phyloP scores from a whole-genome alignment of 2,329 filamentous ascomycete genomes.

The Penicillium sp. region DNA sequence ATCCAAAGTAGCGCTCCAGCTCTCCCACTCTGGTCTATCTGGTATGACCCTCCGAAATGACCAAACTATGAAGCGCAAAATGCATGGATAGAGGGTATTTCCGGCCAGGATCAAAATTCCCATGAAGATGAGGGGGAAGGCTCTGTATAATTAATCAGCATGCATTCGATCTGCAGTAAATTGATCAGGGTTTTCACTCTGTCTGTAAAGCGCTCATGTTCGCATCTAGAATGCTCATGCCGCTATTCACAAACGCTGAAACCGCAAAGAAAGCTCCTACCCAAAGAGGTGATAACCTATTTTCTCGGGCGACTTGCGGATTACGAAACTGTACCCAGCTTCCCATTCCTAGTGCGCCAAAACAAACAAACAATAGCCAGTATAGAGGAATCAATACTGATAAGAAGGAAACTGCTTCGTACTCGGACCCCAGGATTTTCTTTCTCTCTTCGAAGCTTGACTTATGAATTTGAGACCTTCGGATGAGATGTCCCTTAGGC shows the following conservation, averaged over 20 bases:
- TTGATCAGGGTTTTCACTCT: slow-evolving; percentile 26
- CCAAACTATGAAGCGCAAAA: slow-evolving; percentile 67
- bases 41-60: slow-evolving; percentile 41
- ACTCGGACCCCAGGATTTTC: slow-evolving; percentile 50
- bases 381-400: slow-evolving; percentile 50
- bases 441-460: slow-evolving; percentile 51
- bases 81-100: slow-evolving; percentile 69
- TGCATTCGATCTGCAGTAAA: background rate
- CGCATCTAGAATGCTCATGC: slow-evolving; percentile 58
- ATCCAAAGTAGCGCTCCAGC: slow-evolving; percentile 38
- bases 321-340: slow-evolving; percentile 52
- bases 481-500: slow-evolving; percentile 41
- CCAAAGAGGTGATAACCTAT: slow-evolving; percentile 58
- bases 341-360: slow-evolving; percentile 54
- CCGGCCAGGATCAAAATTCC: slow-evolving; percentile 66
- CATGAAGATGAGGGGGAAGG: slow-evolving; percentile 53
- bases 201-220: slow-evolving; percentile 57
- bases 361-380: slow-evolving; percentile 51
- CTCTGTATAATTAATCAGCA: slow-evolving; percentile 25
- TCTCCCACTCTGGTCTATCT: slow-evolving; percentile 30
- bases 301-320: slow-evolving; percentile 44
- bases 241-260: slow-evolving; percentile 60
- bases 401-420: slow-evolving; percentile 44
- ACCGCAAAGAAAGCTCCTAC: slow-evolving; percentile 56
- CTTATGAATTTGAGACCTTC: slow-evolving; percentile 57